Evolutionary conservation across 2,329 filamentous ascomycete genomes (phyloP).

Genomic region (Diaporthe vaccinii): DNA sequence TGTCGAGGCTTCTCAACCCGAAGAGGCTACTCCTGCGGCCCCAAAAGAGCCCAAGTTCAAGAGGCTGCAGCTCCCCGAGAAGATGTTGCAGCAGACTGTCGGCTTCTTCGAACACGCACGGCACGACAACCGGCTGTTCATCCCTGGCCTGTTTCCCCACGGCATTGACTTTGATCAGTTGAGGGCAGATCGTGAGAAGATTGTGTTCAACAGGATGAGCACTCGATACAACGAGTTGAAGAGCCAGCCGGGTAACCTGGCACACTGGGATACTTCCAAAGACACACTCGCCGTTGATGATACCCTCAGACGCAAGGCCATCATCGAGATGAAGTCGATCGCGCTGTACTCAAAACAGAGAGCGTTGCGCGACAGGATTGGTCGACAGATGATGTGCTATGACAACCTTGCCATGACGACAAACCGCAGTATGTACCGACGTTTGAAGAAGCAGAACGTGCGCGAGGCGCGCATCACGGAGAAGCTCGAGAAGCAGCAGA

Average conservation of each 20-base stretch:
- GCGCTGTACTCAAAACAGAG: constrained; percentile 91
- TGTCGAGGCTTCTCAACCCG: constrained; percentile 54
- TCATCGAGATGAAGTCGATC: constrained; percentile 96
- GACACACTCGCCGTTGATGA: constrained; percentile 79
- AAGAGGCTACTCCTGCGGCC: constrained; percentile 44
- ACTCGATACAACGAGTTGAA: constrained; percentile 88
- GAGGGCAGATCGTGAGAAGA: constrained; percentile 87
- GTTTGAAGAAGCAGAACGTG: constrained; percentile 97
- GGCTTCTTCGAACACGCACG: constrained; percentile 84
- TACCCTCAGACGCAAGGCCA: constrained; percentile 85
- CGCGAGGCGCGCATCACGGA: constrained; percentile 97
- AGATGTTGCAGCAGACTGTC: constrained; percentile 70
- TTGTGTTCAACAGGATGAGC: constrained; percentile 90
- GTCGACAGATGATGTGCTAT: constrained; percentile 92
- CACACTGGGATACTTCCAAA: constrained; percentile 86
- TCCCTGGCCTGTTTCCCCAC: constrained; percentile 89
- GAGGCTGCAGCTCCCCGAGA: constrained; percentile 79
- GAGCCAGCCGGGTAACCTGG: constrained; percentile 85
- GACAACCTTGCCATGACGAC: constrained; percentile 98
- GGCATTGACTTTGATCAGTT: constrained; percentile 90
- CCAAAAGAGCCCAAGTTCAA: constrained; percentile 72
- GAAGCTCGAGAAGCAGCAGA: constrained; percentile 98
- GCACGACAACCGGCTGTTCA: constrained; percentile 81
- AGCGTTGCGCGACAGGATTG: constrained; percentile 86
- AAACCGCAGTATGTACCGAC: constrained; percentile 89